A percentile compares a stretch with the other conserved stretches of the same genome.
phyloP scores from a whole-genome alignment of 768 basidiomycete genomes.

The Podaxis sp. region DNA sequence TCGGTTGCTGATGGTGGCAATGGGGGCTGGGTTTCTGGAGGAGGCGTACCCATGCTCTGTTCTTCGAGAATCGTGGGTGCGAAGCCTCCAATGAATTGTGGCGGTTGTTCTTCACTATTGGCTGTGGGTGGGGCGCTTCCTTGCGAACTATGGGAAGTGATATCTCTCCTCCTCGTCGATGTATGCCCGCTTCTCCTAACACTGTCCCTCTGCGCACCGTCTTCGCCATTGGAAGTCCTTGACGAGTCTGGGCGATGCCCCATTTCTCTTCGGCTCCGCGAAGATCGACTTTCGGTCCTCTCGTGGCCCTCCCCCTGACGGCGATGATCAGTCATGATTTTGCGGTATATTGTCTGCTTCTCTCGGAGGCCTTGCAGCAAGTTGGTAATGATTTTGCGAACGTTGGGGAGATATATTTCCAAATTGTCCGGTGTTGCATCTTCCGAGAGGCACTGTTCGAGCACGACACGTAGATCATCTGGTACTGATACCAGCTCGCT shows the following conservation, averaged over 20 bases:
- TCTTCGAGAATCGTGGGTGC: constrained; percentile 31
- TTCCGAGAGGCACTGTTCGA: constrained; percentile 91
- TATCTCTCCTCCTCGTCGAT: constrained; percentile 33
- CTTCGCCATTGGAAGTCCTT: constrained; percentile 39
- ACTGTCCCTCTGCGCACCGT: constrained; percentile 32
- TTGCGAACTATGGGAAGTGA: constrained; percentile 31
- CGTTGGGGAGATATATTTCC: constrained; percentile 85
- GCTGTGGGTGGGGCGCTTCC: constrained; percentile 22
- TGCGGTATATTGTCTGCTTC: constrained; percentile 88
- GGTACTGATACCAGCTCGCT: constrained; percentile 91
- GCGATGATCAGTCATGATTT: constrained; percentile 63
- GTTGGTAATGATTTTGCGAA: constrained; percentile 89
- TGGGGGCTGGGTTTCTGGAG: constrained; percentile 17
- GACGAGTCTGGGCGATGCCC: constrained; percentile 52
- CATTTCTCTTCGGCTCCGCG: constrained; percentile 45
- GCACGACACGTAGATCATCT: constrained; percentile 81
- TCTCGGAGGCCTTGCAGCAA: constrained; percentile 90
- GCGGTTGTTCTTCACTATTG: constrained; percentile 28
- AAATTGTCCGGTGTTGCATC: constrained; percentile 85
- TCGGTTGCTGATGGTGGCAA: constrained; percentile 23
- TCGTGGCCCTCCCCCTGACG: constrained; percentile 52
- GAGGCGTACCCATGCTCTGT: constrained; percentile 14
- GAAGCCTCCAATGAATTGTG: constrained; percentile 56
- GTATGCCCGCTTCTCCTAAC: constrained; percentile 26
- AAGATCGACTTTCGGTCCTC: constrained; percentile 58